These are phyloP conservation scores for Fraxinus anomala DNA, from an alignment of 257 asterid genomes.

Conservation along the genomic window DNA sequence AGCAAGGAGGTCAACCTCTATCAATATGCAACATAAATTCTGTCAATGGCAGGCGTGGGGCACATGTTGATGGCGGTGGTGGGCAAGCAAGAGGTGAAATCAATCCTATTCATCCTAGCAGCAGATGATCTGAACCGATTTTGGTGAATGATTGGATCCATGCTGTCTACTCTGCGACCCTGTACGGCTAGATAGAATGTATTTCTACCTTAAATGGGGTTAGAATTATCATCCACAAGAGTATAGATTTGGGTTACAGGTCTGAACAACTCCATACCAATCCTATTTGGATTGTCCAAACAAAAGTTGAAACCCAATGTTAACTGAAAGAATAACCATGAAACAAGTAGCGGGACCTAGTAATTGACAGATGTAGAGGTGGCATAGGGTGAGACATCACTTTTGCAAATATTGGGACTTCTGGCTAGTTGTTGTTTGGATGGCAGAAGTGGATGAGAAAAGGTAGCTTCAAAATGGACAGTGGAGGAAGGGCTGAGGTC, in stretches of 20 bases:
- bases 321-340: not conserved
- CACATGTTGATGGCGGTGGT: not conserved
- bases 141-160: not conserved
- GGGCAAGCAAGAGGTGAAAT: not conserved
- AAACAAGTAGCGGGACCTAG: not conserved
- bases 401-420: not conserved
- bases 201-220: not conserved
- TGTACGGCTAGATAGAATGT: not conserved
- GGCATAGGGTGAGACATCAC: no score
- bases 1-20: not conserved
- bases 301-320: not conserved
- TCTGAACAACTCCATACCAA: not conserved
- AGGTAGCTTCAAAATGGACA: not conserved
- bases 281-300: not conserved
- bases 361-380: no score
- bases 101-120: not conserved
- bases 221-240: no score
- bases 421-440: not conserved
- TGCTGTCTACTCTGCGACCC: not conserved
- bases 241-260: not conserved
- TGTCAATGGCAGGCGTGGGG: not conserved
- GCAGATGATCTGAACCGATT: not conserved
- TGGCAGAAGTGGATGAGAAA: not conserved
- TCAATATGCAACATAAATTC: no score
- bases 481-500: not conserved